Evolutionary conservation across 108 stramenopile species (phyloP).

Genomic region (Hondaea fermentalgiana): DNA sequence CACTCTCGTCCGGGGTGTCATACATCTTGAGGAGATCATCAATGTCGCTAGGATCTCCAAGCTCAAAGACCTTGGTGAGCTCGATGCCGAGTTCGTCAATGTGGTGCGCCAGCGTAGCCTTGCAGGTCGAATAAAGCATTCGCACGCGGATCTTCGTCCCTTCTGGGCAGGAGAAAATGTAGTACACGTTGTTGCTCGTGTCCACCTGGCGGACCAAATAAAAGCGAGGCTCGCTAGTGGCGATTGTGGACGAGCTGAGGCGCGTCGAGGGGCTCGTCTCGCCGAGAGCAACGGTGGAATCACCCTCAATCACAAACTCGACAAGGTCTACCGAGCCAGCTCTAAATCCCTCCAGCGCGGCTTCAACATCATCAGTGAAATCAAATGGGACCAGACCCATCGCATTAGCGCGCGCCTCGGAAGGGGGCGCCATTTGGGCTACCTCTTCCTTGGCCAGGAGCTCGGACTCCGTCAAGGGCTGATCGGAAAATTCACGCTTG

Average conservation of each 20-base stretch:
- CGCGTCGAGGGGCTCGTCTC: neutral
- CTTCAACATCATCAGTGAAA: neutral
- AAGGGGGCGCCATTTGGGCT: conserved; percentile 3
- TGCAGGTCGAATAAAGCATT: neutral
- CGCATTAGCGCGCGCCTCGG: neutral
- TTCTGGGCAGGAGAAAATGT: neutral
- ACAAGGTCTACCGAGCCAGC: neutral
- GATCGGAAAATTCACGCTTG: neutral
- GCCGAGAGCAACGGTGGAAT: neutral
- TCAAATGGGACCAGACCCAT: conserved; percentile 6
- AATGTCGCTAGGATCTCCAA: neutral
- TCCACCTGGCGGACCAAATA: neutral
- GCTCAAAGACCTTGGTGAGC: neutral
- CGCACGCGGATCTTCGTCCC: neutral
- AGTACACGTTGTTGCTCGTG: neutral
- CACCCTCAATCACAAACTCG: neutral
- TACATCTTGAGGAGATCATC: neutral
- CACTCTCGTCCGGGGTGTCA: neutral
- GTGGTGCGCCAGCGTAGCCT: neutral
- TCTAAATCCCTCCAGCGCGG: neutral
- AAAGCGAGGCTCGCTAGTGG: neutral
- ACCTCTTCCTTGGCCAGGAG: neutral
- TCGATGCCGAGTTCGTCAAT: neutral
- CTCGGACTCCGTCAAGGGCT: neutral
- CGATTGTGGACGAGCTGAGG: neutral